Conservation (phyloP, 2,329 filamentous ascomycete genomes). For the Metarhizium robertsii region DNA sequence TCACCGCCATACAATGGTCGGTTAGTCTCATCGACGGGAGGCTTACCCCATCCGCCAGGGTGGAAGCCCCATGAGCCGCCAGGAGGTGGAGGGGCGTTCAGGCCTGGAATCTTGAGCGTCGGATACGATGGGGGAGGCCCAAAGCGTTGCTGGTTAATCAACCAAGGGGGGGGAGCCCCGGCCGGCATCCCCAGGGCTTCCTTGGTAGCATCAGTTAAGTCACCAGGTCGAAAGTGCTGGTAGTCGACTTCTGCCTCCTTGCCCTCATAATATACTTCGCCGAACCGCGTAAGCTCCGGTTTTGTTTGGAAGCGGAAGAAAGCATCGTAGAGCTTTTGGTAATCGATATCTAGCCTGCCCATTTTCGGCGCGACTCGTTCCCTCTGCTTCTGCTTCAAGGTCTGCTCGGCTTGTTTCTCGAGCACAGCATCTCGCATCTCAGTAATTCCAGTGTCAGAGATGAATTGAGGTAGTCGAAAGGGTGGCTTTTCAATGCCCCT, state of each 20-base stretch:
- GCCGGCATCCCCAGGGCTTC: constrained; percentile 91
- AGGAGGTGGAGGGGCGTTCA: constrained; percentile 85
- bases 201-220: constrained; percentile 79
- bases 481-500: constrained; percentile 92
- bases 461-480: constrained; percentile 90
- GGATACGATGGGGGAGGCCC: constrained; percentile 93
- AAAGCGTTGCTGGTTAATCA: constrained; percentile 92
- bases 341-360: constrained; percentile 96
- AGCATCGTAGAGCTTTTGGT: constrained; percentile 94
- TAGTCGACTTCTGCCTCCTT: constrained; percentile 97
- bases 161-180: constrained; percentile 88
- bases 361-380: constrained; percentile 93
- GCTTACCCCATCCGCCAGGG: constrained; percentile 92
- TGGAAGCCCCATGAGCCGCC: constrained; percentile 93
- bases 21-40: constrained; percentile 88
- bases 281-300: constrained; percentile 84
- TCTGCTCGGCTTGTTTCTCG: constrained; percentile 89
- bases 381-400: constrained; percentile 88
- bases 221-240: constrained; percentile 79
- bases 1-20: constrained; percentile 87
- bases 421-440: constrained; percentile 97
- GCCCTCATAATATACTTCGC: constrained; percentile 98
- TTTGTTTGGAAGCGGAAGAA: constrained; percentile 98
- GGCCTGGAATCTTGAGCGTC: constrained; percentile 84
- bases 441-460: constrained; percentile 91